Conservation (phyloP, 2,329 filamentous ascomycete genomes). For the Plectosphaerella sp. region DNA sequence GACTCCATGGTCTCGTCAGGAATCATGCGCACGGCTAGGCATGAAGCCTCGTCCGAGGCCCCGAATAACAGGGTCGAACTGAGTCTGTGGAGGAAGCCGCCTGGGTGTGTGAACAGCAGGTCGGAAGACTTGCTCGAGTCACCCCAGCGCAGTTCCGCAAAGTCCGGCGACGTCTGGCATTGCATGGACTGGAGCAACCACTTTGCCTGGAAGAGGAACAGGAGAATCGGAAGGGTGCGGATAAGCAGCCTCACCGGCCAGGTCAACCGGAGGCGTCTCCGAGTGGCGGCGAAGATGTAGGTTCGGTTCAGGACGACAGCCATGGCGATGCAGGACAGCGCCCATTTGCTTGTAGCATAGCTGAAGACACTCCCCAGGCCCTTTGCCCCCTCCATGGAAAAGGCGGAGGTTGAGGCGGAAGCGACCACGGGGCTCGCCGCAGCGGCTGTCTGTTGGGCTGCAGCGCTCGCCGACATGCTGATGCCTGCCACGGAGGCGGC, state of each 20-base stretch:
- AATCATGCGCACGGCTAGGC: constrained; percentile 70
- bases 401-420: constrained; percentile 26
- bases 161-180: constrained; percentile 81
- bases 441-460: background rate
- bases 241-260: constrained; percentile 69
- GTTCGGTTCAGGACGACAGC: constrained; percentile 87
- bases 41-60: constrained; percentile 70
- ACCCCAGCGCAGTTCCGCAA: constrained; percentile 65
- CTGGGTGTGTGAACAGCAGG: constrained; percentile 66
- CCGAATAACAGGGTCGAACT: constrained; percentile 71
- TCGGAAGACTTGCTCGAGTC: constrained; percentile 60
- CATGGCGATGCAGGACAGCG: constrained; percentile 79
- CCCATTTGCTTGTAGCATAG: constrained; percentile 91
- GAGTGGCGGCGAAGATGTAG: constrained; percentile 86
- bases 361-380: constrained; percentile 83
- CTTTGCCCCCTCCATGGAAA: constrained; percentile 56
- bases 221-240: constrained; percentile 64
- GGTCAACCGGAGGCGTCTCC: constrained; percentile 70
- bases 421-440: background rate
- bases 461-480: constrained; percentile 5
- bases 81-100: constrained; percentile 65
- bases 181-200: constrained; percentile 78
- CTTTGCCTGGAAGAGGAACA: constrained; percentile 65
- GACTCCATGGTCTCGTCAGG: constrained; percentile 46
- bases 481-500: constrained; percentile 16